These are phyloP conservation scores for Boletus sp. DNA, from an alignment of 1,284 basidiomycete genomes.

Conservation along the genomic window DNA sequence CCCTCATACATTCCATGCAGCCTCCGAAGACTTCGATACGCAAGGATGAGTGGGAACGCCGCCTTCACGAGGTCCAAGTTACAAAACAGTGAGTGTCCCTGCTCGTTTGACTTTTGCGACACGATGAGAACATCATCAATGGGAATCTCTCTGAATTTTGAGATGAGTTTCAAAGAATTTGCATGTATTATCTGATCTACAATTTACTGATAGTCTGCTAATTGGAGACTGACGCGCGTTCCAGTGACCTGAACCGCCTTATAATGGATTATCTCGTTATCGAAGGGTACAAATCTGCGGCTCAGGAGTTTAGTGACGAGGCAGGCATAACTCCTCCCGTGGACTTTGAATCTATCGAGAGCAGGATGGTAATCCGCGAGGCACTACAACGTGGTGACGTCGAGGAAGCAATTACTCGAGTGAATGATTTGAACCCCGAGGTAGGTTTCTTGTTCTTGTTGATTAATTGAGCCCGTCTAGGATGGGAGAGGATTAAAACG, in stretches of 20 bases:
- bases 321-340: conserved; percentile 73
- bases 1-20: conserved; percentile 17
- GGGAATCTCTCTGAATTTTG: conserved; percentile 85
- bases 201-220: conserved; percentile 20
- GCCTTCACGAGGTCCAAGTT: conserved; percentile 68
- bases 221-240: conserved; percentile 36
- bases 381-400: conserved; percentile 93
- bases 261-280: conserved; percentile 98
- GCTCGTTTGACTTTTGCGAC: conserved; percentile 13
- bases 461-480: conserved; percentile 11
- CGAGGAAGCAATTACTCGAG: conserved; percentile 87
- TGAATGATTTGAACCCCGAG: conserved; percentile 96
- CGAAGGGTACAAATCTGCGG: conserved; percentile 95
- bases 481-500: conserved; percentile 69
- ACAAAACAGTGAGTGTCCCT: conserved; percentile 67
- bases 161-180: conserved; percentile 59
- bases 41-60: conserved; percentile 72
- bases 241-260: conserved; percentile 88
- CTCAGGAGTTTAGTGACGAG: conserved; percentile 90
- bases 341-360: conserved; percentile 90
- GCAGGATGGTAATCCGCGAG: conserved; percentile 89
- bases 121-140: conserved; percentile 63
- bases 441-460: conserved; percentile 59
- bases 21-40: conserved; percentile 53
- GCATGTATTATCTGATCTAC: conserved; percentile 79